Base-by-base conservation (phyloP, 257 asterid genomes). In the Dorcoceras hygrometricum region DNA sequence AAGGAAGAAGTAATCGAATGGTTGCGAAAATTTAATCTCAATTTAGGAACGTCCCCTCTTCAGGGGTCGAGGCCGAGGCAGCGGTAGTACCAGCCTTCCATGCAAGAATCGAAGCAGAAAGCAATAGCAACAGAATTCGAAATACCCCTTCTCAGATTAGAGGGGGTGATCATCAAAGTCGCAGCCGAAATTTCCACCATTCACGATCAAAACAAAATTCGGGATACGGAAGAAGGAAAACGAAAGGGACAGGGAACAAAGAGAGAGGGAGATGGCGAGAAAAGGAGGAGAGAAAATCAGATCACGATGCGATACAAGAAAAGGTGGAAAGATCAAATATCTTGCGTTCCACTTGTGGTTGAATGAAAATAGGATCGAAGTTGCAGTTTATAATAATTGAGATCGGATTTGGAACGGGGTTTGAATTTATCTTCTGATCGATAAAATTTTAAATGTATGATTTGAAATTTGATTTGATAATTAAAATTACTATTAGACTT, bases 131-230 rank as follows among this genome's bases (percentile, higher is more conserved):
- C 76, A 73, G 79, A 75, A 78, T 72, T 32, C 77, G 83, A 78
- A 81, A 89, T 58, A 93, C 89, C 96, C 86, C 96, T 86, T 82
- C 87, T 77, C 55, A 65, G 50, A 32, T 78, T 63, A 76, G 86
- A 82, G 70, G 82, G 93, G 91, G 83, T 72, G 96, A 90, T 78
- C 97, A 87, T 83, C 28, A 88, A 88, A 65, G 75, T 79, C 57
- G 16, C 70, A 69, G 72, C 61, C 1, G 83, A 80, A 72, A 76
- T 83, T 82, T 86, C 93, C 81, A 88, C 95, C 95, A 88, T 88
- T 88, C 93, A 88, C 88, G 76, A 81, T 46, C 4, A 43, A 61
- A 53, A 6, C 31, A 20, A 61, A 58, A 2, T 50, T 50, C 51
- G 53, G 53, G 20, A 43, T 43, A 20, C 20, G 16, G 16, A 43